Evolutionary conservation across 1,139 yeast species (phyloP).

Genomic region (Hyphopichia wangnamkhiaoensis): DNA sequence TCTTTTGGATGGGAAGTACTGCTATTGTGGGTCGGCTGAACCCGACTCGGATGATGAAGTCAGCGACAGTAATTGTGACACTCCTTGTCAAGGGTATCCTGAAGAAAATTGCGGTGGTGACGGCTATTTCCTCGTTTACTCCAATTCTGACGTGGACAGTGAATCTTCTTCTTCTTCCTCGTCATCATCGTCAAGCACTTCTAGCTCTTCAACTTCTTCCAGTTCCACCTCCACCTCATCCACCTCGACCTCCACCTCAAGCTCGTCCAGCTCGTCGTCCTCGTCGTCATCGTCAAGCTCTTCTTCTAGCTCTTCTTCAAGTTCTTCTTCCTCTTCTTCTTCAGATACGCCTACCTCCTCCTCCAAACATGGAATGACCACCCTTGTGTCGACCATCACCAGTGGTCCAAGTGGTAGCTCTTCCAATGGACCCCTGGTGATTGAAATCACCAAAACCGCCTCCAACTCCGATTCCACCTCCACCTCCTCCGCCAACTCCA

Average conservation of each 20-base stretch:
- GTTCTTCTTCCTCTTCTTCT: conserved; percentile 9
- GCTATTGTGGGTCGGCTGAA: conserved; percentile 60
- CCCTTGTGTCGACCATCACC: conserved; percentile 6
- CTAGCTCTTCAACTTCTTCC: conserved; percentile 12
- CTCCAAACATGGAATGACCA: conserved; percentile 5
- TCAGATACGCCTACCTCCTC: conserved; percentile 12
- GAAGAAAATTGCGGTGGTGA: conserved; percentile 65
- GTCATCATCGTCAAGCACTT: conserved; percentile 11
- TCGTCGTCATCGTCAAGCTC: conserved; percentile 5
- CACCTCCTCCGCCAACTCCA: conserved; percentile 12
- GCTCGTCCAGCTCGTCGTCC: conserved; percentile 10
- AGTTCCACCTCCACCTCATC: conserved; percentile 5
- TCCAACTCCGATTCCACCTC: conserved; percentile 11
- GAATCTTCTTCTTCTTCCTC: conserved; percentile 12
- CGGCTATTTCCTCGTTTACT: conserved; percentile 50
- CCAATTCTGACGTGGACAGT: conserved; percentile 27
- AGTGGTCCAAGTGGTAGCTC: conserved; percentile 2
- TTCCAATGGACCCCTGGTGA: conserved; percentile 2
- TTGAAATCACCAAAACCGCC: conserved; percentile 8
- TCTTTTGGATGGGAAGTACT: conserved; percentile 50
- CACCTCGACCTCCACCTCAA: conserved; percentile 11
- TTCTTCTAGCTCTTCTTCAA: conserved; percentile 5
- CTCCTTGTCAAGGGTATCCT: conserved; percentile 58
- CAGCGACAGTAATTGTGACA: conserved; percentile 43
- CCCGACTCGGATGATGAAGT: conserved; percentile 36